Conservation (phyloP, 148 eudicot species). For the Fagopyrum esculentum region DNA sequence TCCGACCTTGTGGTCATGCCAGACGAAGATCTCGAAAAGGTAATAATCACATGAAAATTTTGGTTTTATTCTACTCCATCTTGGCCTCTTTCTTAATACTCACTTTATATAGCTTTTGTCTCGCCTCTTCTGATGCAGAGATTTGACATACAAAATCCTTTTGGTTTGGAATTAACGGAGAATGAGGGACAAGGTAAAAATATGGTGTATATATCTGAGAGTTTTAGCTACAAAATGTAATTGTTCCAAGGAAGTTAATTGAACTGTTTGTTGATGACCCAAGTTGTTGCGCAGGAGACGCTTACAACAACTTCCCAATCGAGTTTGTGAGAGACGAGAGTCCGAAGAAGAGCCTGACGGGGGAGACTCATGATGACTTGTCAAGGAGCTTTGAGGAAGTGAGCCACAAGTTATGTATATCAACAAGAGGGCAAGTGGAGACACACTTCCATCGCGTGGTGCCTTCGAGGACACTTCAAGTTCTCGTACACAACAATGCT, state of each 20-base stretch:
- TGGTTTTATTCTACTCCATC: no score
- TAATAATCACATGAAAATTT: slow-evolving; percentile 12
- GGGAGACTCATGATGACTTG: slow-evolving; percentile 21
- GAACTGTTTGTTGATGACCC: not conserved
- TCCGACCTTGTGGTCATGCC: slow-evolving; percentile 70
- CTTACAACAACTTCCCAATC: slow-evolving; percentile 23
- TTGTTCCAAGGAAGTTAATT: not conserved
- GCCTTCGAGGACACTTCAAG: slow-evolving; percentile 62
- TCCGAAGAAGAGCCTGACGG: slow-evolving; percentile 28
- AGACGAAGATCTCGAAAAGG: slow-evolving; percentile 43
- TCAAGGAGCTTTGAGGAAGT: slow-evolving; percentile 25
- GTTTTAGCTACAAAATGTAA: no score
- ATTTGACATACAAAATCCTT: slow-evolving; percentile 9
- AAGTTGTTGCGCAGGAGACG: slow-evolving; percentile 16
- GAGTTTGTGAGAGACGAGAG: slow-evolving; percentile 31
- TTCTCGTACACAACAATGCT: slow-evolving; percentile 28
- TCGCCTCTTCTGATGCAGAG: slow-evolving; percentile 1
- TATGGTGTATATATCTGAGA: not conserved
- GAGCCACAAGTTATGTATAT: slow-evolving; percentile 49
- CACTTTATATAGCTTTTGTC: not conserved
- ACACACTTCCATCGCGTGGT: slow-evolving; percentile 66
- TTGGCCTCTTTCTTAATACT: no score
- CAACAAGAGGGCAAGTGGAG: slow-evolving; percentile 49
- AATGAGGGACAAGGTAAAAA: slow-evolving; percentile 11
- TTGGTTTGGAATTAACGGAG: slow-evolving; percentile 1